Percentiles rank a stretch among this genome's conserved stretches.
Conservation (phyloP, 306 rosid species). For the Crotalaria pallida region DNA sequence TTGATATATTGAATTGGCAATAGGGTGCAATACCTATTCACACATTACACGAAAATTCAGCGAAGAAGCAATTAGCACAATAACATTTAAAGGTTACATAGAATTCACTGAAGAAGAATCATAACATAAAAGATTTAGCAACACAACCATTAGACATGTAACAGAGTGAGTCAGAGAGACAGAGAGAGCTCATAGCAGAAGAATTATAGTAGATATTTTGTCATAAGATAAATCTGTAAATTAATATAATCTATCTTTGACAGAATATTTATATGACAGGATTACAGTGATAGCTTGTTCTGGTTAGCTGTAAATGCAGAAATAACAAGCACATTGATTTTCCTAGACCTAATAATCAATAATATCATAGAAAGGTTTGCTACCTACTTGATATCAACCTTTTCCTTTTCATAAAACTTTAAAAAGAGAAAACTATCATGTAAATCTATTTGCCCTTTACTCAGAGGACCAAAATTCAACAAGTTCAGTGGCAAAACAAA, state of each 20-base stretch:
- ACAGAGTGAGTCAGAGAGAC: neutral
- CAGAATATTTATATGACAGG: too few relatives aligned
- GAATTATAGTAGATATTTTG: neutral
- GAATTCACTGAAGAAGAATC: neutral
- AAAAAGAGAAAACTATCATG: neutral
- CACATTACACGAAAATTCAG: constrained; percentile 9
- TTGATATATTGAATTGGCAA: constrained; percentile 34
- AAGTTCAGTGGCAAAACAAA: neutral
- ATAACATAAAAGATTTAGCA: neutral
- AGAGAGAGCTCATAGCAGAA: neutral
- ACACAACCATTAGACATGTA: neutral
- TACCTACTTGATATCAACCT: neutral
- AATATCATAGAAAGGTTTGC: too few relatives aligned
- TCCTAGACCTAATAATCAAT: neutral
- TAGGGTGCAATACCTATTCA: constrained; percentile 78
- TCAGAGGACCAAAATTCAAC: neutral
- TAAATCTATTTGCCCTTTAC: neutral
- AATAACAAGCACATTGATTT: neutral
- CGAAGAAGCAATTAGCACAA: constrained; percentile 13
- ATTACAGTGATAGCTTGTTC: too few relatives aligned
- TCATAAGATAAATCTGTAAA: neutral
- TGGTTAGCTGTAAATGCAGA: too few relatives aligned
- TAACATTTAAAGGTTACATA: neutral
- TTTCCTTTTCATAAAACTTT: neutral
- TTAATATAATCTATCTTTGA: neutral